These are phyloP conservation scores for Laguncularia racemosa DNA, from an alignment of 345 rosid species.

Conservation along the genomic window DNA sequence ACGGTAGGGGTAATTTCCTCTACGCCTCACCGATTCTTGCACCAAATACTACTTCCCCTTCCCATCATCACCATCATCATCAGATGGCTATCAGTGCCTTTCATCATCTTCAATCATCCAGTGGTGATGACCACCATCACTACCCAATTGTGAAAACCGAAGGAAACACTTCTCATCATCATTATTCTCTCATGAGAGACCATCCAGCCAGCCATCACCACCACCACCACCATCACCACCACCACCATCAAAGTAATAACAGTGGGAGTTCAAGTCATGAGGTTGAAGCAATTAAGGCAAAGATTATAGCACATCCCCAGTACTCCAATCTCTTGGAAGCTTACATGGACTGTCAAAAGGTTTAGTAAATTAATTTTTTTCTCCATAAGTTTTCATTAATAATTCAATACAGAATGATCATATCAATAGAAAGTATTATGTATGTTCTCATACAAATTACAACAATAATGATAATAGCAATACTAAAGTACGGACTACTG, in stretches of 20 bases:
- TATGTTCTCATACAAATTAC: too few relatives aligned
- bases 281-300: conserved; percentile 79
- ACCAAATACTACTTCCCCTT: conserved; percentile 49
- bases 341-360: conserved; percentile 97
- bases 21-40: conserved; percentile 26
- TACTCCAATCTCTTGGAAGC: conserved; percentile 84
- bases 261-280: conserved; percentile 36
- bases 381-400: background rate
- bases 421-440: background rate
- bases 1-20: conserved; percentile 8
- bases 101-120: background rate
- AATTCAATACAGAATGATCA: background rate
- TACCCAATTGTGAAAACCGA: conserved; percentile 71
- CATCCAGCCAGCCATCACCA: background rate
- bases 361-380: conserved; percentile 6
- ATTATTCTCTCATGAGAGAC: background rate
- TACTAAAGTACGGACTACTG: too few relatives aligned
- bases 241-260: conserved; percentile 34
- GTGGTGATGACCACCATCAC: background rate
- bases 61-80: conserved; percentile 15
- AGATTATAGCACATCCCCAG: conserved; percentile 90
- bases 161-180: conserved; percentile 38
- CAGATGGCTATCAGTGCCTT: background rate
- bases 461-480: too few relatives aligned
- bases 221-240: too few relatives aligned